Evolutionary conservation across 169 alveolate genomes (phyloP), one percentile per base, ranked within the genome.

Genomic region (Babesia bigemina): DNA sequence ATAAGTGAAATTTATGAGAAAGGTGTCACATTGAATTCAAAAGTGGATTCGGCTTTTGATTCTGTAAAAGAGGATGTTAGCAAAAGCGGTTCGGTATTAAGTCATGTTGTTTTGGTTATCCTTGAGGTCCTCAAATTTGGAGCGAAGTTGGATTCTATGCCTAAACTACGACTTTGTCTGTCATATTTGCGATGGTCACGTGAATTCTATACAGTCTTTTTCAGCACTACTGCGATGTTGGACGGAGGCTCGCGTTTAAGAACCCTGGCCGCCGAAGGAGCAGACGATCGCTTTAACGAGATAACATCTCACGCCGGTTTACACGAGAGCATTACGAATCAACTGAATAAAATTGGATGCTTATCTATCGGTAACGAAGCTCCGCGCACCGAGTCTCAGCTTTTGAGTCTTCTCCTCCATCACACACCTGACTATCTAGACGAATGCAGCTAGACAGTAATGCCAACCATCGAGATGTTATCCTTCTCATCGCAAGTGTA

Each of bases 81-180:
- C 28, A 79, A 70, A 69, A 70, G 75, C 63, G 87, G 42, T 10
- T 24, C 78, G 39, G 66, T 79, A 19, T 22, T 79, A 17, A 55
- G 75, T 24, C 74, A 70, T 36, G 33, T 79, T 3, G 75, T 79
- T 16, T 14, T 79, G 70, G 75, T 79, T 6, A 45, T 75, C 16
- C n/a, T 79, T 16, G 84, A 71, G 26, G 63, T 71, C 17, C 66
- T 79, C 17, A 79, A 67, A 39, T 79, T 59, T 28, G 87, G 87
- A 19, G 84, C 84, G n/a, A 70, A 56, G 26, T 14, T 79, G 76
- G 75, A 61, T n/a, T 63, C 48, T 4, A 67, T 67, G 76, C 49
- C 48, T 13, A 26, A 13, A 9, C 56, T 67, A 4, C 2, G n/a
- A 39, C 67, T 52, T 11, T 67, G 76, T 36, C 53, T 67, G 42